Conservation (phyloP, 1,284 basidiomycete species). For the Naganishia albida region DNA sequence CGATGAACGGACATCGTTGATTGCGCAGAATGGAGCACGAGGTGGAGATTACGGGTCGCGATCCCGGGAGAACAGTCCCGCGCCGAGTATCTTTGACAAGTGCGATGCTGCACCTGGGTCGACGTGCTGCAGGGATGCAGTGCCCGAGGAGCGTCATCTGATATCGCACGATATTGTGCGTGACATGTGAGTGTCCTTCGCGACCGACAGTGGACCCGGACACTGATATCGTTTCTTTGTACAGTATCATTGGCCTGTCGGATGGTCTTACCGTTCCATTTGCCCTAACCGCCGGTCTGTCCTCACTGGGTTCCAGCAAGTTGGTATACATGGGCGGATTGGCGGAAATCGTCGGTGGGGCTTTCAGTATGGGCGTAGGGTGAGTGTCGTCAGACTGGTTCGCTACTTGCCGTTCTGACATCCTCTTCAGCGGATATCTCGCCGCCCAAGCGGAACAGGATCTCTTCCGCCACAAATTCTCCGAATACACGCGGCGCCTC, state of each 20-base stretch:
- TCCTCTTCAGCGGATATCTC: slow-evolving; percentile 71
- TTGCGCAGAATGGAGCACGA: background rate
- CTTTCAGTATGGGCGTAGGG: slow-evolving; percentile 89
- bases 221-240: slow-evolving; percentile 13
- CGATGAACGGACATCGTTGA: slow-evolving; percentile 15
- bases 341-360: slow-evolving; percentile 89
- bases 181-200: slow-evolving; percentile 49
- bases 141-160: slow-evolving; percentile 54
- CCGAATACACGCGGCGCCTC: slow-evolving; percentile 74
- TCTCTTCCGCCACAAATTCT: slow-evolving; percentile 77
- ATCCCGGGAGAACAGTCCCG: slow-evolving; percentile 15
- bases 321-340: slow-evolving; percentile 89
- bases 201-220: background rate
- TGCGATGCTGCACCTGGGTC: slow-evolving; percentile 31
- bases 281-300: slow-evolving; percentile 78
- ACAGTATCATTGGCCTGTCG: slow-evolving; percentile 86
- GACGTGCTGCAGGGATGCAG: slow-evolving; percentile 49
- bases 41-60: slow-evolving; percentile 8
- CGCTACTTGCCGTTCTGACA: background rate
- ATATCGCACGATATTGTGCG: slow-evolving; percentile 55
- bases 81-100: slow-evolving; percentile 23
- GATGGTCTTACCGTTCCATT: slow-evolving; percentile 96
- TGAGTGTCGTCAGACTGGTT: background rate
- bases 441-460: slow-evolving; percentile 95
- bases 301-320: slow-evolving; percentile 81